Evolutionary conservation across 1,139 yeast species (phyloP).

Genomic region (Suhomyces coccinellae): DNA sequence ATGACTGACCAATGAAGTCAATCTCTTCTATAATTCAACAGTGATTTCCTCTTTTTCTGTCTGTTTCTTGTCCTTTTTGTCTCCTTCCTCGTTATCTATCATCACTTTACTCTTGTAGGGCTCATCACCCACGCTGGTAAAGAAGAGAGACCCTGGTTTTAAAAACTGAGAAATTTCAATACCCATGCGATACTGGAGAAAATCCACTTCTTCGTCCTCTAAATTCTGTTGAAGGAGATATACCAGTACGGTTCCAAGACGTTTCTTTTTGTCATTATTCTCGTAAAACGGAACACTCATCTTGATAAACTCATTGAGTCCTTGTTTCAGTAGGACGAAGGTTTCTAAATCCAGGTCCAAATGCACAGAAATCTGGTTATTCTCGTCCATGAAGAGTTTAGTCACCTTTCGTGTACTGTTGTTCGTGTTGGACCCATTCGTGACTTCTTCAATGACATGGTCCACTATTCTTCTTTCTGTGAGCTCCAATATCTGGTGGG

Average conservation of each 20-base stretch:
- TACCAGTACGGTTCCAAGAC: slow-evolving; percentile 38
- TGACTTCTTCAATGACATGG: slow-evolving; percentile 10
- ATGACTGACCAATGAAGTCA: too few species aligned
- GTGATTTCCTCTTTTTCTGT: slow-evolving; percentile 11
- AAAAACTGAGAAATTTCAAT: slow-evolving; percentile 31
- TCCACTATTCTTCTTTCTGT: slow-evolving; percentile 27
- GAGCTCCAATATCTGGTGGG: slow-evolving; percentile 28
- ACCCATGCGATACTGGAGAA: slow-evolving; percentile 23
- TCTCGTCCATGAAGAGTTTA: slow-evolving; percentile 26
- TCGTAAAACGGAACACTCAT: slow-evolving; percentile 35
- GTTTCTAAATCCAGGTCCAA: slow-evolving; percentile 14
- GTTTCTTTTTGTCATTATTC: slow-evolving; percentile 18
- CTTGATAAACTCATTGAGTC: slow-evolving; percentile 28
- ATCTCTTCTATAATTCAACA: slow-evolving; percentile 7
- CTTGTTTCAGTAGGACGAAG: slow-evolving; percentile 14
- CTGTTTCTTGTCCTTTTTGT: background rate
- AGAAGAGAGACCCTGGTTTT: slow-evolving; percentile 10
- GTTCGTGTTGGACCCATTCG: slow-evolving; percentile 4
- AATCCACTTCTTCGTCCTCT: slow-evolving; percentile 8
- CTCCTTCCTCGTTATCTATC: slow-evolving; percentile 5
- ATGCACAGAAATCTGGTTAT: slow-evolving; percentile 30
- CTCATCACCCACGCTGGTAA: slow-evolving; percentile 16
- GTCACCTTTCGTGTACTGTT: background rate
- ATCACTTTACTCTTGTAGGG: slow-evolving; percentile 19
- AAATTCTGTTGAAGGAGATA: slow-evolving; percentile 26